These are phyloP conservation scores for Polygonum aviculare DNA, from an alignment of 148 eudicot species.

Conservation along the genomic window DNA sequence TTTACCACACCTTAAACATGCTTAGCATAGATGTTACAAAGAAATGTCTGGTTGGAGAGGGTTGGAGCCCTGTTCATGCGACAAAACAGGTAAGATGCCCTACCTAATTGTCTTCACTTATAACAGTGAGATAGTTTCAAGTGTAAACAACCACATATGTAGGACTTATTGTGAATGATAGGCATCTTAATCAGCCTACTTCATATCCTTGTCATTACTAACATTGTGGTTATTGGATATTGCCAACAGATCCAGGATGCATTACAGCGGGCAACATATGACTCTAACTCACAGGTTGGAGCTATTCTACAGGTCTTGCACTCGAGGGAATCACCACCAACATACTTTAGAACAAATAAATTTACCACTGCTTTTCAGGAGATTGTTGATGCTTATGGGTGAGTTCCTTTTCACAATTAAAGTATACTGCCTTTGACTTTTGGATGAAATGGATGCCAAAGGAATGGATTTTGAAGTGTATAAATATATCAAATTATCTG, in stretches of 20 bases:
- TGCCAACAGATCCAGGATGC: conserved; percentile 78
- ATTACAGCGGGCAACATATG: conserved; percentile 62
- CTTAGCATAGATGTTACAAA: conserved; percentile 96
- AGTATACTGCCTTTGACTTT: not conserved
- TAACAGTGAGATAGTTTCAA: not conserved
- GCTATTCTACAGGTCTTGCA: conserved; percentile 80
- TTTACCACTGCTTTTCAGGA: conserved; percentile 77
- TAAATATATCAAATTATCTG: not conserved
- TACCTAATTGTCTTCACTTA: not conserved
- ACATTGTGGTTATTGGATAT: not conserved
- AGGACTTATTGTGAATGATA: not conserved
- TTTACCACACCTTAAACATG: conserved; percentile 93
- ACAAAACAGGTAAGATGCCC: conserved; percentile 53
- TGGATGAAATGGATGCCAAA: not conserved
- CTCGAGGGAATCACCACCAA: conserved; percentile 88
- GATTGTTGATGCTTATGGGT: conserved; percentile 99
- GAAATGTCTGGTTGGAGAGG: conserved; percentile 99
- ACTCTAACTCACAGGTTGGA: conserved; percentile 90
- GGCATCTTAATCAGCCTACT: not conserved
- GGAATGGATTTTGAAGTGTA: not conserved
- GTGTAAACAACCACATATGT: not conserved
- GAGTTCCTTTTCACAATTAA: conserved; percentile 19
- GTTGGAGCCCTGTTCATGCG: conserved; percentile 96
- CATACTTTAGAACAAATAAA: conserved; percentile 82
- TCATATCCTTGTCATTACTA: not conserved